Base-by-base conservation (phyloP, 305 asterid species). In the Fraxinus velutina region DNA sequence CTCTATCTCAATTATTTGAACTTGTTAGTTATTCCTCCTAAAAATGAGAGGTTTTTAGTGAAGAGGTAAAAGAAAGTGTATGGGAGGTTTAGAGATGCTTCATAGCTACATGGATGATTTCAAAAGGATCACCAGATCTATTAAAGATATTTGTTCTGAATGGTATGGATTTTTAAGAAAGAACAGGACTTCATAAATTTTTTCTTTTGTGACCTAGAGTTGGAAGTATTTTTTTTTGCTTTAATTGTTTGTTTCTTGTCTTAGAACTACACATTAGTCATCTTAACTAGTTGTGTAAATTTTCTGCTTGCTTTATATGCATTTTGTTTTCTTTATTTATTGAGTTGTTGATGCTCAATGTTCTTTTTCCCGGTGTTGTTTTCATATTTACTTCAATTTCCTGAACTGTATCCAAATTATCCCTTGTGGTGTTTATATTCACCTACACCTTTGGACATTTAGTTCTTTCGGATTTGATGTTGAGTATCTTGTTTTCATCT, bases 401-500 rank as follows among this genome's bases (percentile, higher is more conserved):
- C 68, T 8, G 24, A 30, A 52, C 24, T 81, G 66, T 79, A 34
- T 60, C 71, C 44, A 44, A 15, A 44, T 8, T 7, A 1, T n/a
- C 5, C 37, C 34, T 19, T 30, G 17, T 33, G 52, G 10, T 44
- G 44, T 36, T 68, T 77, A 33, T 30, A 68, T 79, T 17, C 75
- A 19, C 37, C 62, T 78, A 34, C 72, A 19, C 68, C 68, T 19
- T 71, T 47, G 21, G 13, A 44, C 24, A 9, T 80, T 70, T 78
- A 50, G 64, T 70, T 76, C 64, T 76, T 44, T 68, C 76, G 22
- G 66, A 57, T 80, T 80, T 55, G 32, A 52, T 78, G 75, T 64
- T 83, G 80, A 84, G 75, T 13, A 36, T 52, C 76, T 60, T 73
- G n/a, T 77, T 21, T 81, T 64, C 47, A 64, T 84, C 64, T 89